These are phyloP conservation scores for Tothia fuscella DNA, from an alignment of 2,329 filamentous ascomycete species.

Conservation along the genomic window DNA sequence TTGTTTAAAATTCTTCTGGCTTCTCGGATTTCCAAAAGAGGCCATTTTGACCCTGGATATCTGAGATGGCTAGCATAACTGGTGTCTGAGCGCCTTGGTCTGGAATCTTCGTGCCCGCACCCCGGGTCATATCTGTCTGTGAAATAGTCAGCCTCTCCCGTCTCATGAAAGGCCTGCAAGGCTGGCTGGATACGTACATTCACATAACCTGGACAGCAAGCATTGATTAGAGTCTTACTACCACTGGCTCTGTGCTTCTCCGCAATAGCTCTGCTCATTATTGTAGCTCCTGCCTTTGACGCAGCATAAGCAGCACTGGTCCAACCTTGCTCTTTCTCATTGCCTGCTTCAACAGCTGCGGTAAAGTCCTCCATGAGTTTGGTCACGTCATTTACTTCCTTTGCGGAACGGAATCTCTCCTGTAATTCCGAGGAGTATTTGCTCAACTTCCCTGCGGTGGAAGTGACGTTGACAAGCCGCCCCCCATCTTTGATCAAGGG, in stretches of 20 bases:
- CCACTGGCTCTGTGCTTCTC: conserved; percentile 22
- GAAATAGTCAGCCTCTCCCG: conserved; percentile 23
- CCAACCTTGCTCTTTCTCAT: conserved; percentile 36
- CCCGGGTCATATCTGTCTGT: conserved; percentile 36
- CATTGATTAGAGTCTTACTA: conserved; percentile 24
- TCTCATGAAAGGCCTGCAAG: not conserved
- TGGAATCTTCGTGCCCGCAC: conserved; percentile 27
- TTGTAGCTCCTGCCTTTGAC: conserved; percentile 34
- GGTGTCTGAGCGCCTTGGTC: conserved; percentile 35
- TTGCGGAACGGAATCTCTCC: conserved; percentile 30
- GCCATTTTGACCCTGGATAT: conserved; percentile 25
- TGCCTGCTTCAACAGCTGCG: conserved; percentile 32
- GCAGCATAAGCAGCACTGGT: conserved; percentile 39
- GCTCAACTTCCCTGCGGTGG: conserved; percentile 31
- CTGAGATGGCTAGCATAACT: conserved; percentile 30
- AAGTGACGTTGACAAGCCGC: conserved; percentile 39
- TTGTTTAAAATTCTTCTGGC: conserved; percentile 24
- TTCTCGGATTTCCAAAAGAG: conserved; percentile 30
- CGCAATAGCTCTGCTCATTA: conserved; percentile 28
- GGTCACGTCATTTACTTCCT: conserved; percentile 32
- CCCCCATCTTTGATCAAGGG: conserved; percentile 33
- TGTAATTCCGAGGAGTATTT: conserved; percentile 35
- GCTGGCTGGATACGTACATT: not conserved
- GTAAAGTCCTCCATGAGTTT: conserved; percentile 39
- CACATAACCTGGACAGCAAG: conserved; percentile 7